These are phyloP conservation scores for Amanita muscaria DNA, from an alignment of 768 basidiomycete genomes.

Conservation along the genomic window DNA sequence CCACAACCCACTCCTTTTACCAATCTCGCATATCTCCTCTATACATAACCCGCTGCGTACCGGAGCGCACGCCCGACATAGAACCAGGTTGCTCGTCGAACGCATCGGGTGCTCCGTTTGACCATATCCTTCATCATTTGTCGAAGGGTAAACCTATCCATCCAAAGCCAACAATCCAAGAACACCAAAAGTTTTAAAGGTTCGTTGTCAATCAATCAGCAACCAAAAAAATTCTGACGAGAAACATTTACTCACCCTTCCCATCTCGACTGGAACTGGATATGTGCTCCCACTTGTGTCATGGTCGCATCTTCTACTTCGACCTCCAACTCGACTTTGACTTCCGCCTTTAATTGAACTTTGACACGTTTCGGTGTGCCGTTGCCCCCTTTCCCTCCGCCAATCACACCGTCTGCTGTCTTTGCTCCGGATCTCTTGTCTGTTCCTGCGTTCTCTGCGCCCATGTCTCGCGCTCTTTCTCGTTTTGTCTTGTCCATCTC, in stretches of 20 bases:
- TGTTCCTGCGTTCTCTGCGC: background rate
- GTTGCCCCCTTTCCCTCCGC: background rate
- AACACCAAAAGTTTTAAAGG: too few relatives aligned
- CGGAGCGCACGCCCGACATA: conserved; percentile 1
- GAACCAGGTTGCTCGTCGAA: conserved; percentile 5
- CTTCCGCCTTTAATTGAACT: conserved; percentile 7
- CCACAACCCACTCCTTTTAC: background rate
- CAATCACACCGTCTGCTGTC: background rate
- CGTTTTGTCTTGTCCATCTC: too few relatives aligned
- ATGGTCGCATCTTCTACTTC: background rate
- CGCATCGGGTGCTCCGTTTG: conserved; percentile 3
- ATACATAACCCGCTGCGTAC: conserved; percentile 5
- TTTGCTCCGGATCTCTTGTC: background rate
- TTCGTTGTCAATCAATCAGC: too few relatives aligned
- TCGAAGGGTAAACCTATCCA: background rate
- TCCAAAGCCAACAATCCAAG: too few relatives aligned
- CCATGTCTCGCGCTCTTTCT: background rate
- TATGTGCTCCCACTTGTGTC: too few relatives aligned
- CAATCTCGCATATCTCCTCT: background rate
- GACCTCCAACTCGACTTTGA: conserved; percentile 7
- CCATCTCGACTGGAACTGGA: conserved; percentile 3
- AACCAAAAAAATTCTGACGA: too few relatives aligned
- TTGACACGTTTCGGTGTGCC: background rate
- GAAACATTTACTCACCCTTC: conserved; percentile 4
- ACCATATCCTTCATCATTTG: conserved; percentile 4